phyloP scores from a whole-genome alignment of 176 grass and related monocot genomes.

The Triticum dicoccoides region DNA sequence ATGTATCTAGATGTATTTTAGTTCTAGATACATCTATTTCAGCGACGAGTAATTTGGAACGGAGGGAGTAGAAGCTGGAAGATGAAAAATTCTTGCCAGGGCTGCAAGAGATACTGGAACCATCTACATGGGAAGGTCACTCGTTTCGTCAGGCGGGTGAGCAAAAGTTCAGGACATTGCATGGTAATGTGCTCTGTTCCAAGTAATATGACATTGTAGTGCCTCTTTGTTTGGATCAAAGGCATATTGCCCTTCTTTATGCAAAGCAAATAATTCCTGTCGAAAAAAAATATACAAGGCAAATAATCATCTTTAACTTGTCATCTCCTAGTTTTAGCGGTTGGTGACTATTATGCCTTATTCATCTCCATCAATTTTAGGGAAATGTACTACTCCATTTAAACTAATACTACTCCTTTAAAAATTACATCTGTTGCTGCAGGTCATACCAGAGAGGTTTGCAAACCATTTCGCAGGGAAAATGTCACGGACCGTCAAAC shows the following conservation, averaged over 20 bases:
- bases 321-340: too few species aligned
- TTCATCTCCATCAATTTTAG: background rate
- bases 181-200: conserved; percentile 2
- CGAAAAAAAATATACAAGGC: too few species aligned
- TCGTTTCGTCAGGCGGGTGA: conserved; percentile 19
- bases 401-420: background rate
- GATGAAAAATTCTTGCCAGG: background rate
- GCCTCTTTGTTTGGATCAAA: too few species aligned
- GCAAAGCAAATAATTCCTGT: too few species aligned
- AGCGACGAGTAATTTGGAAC: too few species aligned
- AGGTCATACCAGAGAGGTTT: conserved; percentile 55
- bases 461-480: conserved; percentile 29
- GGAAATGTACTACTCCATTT: too few species aligned
- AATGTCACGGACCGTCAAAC: conserved; percentile 22
- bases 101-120: background rate
- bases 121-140: conserved; percentile 9
- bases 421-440: background rate
- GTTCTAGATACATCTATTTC: too few species aligned
- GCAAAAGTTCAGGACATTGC: conserved; percentile 22
- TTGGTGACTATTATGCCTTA: too few species aligned
- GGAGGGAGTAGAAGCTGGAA: background rate
- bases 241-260: too few species aligned
- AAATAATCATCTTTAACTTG: background rate
- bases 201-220: background rate
- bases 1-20: too few species aligned